Base-by-base conservation (phyloP, 116 monocot species). In the Dioscorea cayenensis region DNA sequence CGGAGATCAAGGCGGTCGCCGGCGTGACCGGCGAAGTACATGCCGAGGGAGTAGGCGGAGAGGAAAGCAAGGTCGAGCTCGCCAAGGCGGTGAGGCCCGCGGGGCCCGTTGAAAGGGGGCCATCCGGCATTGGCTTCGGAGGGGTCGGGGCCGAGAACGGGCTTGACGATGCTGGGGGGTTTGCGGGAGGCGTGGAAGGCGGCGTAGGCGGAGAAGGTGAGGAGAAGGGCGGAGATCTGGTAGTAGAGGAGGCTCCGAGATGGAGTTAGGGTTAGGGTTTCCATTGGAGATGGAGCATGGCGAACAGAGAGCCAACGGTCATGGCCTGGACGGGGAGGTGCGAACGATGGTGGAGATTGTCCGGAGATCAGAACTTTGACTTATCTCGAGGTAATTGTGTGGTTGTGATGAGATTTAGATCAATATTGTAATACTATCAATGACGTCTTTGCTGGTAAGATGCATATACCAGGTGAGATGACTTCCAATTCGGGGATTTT, bases 31-130 rank as follows among this genome's bases (percentile, higher is more conserved):
- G 95, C 75, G 66, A 89, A 65, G 84, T 77, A 89, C 92, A 92
- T 95, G 51, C 73, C 81, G 32, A 67, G 58, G 68, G 95, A 79
- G 78, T 95, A 95, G 75, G 87, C 67, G 49, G 77, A 80, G 67
- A 95, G 92, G 85, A 95, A 95, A 72, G 84, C 83, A 60, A 95
- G 87, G 74, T 95, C 95, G 75, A 95, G 87, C 77, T 92, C 91
- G 67, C 95, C 95, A 20, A 95, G 88, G 68, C 89, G 86, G 78
- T 85, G 89, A 29, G 86, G 89, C 0, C 91, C 95, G 6, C 67
- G 71, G 14, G 79, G 75, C 48, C 78, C 83, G 77, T 75, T 50
- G 87, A 95, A 95, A 3, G 95, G 92, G 1, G 85, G 64, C 86
- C 86, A 87, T 28, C 84, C 87, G 49, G 71, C 60, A 63, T 36